Evolutionary conservation across 768 basidiomycete species (phyloP).

Genomic region (Saitozyma sp.): DNA sequence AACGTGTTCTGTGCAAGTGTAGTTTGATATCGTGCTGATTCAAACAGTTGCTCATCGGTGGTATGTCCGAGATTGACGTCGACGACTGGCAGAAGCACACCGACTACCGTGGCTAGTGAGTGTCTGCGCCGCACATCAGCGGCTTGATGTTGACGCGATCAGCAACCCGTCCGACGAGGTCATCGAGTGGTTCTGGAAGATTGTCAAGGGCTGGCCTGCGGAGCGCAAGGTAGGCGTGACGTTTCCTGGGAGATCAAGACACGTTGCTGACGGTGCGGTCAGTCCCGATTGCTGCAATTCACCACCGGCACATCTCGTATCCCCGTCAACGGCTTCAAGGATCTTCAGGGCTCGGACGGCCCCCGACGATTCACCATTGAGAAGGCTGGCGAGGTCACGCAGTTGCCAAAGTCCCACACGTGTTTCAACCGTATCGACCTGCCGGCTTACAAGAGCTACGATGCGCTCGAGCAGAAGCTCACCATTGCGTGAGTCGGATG

Average conservation of each 20-base stretch:
- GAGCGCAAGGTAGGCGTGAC: slow-evolving; percentile 69
- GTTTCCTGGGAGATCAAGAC: background rate
- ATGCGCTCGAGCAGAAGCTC: slow-evolving; percentile 88
- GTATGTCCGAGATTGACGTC: slow-evolving; percentile 99
- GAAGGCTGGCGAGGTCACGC: slow-evolving; percentile 94
- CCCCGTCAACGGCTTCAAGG: slow-evolving; percentile 98
- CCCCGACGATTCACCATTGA: slow-evolving; percentile 96
- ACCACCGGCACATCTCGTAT: slow-evolving; percentile 82
- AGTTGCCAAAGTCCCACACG: slow-evolving; percentile 94
- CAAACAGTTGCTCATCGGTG: slow-evolving; percentile 79
- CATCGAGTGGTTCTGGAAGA: slow-evolving; percentile 99
- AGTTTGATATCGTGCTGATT: slow-evolving; percentile 2
- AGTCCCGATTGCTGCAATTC: slow-evolving; percentile 79
- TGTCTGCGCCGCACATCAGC: background rate
- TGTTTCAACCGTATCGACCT: slow-evolving; percentile 90
- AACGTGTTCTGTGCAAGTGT: background rate
- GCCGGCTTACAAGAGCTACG: slow-evolving; percentile 96
- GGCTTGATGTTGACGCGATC: background rate
- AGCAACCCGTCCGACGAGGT: slow-evolving; percentile 54
- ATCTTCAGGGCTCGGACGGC: slow-evolving; percentile 95
- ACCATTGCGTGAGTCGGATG: slow-evolving; percentile 62
- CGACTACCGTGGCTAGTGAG: slow-evolving; percentile 74
- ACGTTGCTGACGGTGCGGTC: slow-evolving; percentile 1
- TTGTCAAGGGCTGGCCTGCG: slow-evolving; percentile 93
- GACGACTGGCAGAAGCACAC: slow-evolving; percentile 99